Evolutionary conservation across 1,284 basidiomycete species (phyloP).

Genomic region (Ganoderma lucidum): DNA sequence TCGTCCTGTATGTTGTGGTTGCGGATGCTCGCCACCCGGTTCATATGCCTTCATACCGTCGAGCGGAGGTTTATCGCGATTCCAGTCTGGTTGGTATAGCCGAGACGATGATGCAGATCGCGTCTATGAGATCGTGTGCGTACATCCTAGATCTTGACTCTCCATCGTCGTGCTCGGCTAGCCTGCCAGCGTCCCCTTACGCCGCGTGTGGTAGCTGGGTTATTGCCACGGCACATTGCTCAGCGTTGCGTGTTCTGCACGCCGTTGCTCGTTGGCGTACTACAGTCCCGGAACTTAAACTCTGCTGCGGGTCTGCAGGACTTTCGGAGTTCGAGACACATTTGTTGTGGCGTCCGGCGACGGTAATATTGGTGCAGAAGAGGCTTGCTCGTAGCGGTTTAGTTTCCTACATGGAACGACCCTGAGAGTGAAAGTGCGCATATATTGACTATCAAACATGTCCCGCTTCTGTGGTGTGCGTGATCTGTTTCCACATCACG

Average conservation of each 20-base stretch:
- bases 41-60: background rate
- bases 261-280: background rate
- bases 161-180: conserved; percentile 6
- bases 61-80: background rate
- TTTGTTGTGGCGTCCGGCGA: background rate
- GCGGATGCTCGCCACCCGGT: background rate
- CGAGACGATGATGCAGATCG: conserved; percentile 11
- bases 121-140: conserved; percentile 14
- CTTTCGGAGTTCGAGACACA: background rate
- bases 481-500: too few relatives aligned
- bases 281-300: background rate
- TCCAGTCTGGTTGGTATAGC: background rate
- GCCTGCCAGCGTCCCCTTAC: background rate
- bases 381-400: background rate
- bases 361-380: background rate
- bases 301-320: conserved; percentile 1
- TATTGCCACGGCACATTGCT: background rate
- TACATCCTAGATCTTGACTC: background rate
- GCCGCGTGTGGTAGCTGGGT: background rate
- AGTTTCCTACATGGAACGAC: background rate
- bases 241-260: background rate
- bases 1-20: background rate
- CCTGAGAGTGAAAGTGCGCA: background rate
- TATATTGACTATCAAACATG: background rate
- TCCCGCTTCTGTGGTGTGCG: too few relatives aligned